Percentiles rank a stretch among this genome's conserved stretches.
Conservation (phyloP, 768 basidiomycete genomes). For the Coprinopsis sp. region DNA sequence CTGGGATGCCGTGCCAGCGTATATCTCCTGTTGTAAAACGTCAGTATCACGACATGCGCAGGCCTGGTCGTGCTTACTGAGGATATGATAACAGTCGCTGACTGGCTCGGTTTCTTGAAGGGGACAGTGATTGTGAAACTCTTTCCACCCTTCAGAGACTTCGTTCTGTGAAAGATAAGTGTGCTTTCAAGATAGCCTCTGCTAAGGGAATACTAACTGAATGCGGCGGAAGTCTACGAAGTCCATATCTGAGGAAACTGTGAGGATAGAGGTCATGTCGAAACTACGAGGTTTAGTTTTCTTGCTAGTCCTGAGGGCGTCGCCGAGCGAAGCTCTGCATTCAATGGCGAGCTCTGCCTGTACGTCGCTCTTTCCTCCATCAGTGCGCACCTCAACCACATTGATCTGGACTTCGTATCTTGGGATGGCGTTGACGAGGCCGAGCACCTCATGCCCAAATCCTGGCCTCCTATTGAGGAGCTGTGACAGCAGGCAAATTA, state of each 20-base stretch:
- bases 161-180: slow-evolving; percentile 67
- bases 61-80: slow-evolving; percentile 41
- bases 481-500: slow-evolving; percentile 29
- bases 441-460: slow-evolving; percentile 68
- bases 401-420: slow-evolving; percentile 51
- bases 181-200: too few relatives aligned
- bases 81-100: slow-evolving; percentile 51
- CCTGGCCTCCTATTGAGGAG: slow-evolving; percentile 70
- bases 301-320: slow-evolving; percentile 16
- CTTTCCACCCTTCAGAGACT: slow-evolving; percentile 53
- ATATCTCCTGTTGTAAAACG: slow-evolving; percentile 52
- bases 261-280: slow-evolving; percentile 69
- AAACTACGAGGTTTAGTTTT: slow-evolving; percentile 33
- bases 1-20: slow-evolving; percentile 60
- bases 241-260: slow-evolving; percentile 68
- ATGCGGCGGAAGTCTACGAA: slow-evolving; percentile 80
- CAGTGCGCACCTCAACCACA: slow-evolving; percentile 40
- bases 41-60: neutral
- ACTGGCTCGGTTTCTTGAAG: slow-evolving; percentile 75
- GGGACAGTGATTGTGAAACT: slow-evolving; percentile 55
- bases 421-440: slow-evolving; percentile 59
- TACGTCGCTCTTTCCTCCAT: slow-evolving; percentile 48
- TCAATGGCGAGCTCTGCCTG: slow-evolving; percentile 51
- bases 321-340: slow-evolving; percentile 42
- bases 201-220: slow-evolving; percentile 39